These are phyloP conservation scores for Myriosclerotinia curreyana DNA, from an alignment of 2,329 filamentous ascomycete genomes.

Conservation along the genomic window DNA sequence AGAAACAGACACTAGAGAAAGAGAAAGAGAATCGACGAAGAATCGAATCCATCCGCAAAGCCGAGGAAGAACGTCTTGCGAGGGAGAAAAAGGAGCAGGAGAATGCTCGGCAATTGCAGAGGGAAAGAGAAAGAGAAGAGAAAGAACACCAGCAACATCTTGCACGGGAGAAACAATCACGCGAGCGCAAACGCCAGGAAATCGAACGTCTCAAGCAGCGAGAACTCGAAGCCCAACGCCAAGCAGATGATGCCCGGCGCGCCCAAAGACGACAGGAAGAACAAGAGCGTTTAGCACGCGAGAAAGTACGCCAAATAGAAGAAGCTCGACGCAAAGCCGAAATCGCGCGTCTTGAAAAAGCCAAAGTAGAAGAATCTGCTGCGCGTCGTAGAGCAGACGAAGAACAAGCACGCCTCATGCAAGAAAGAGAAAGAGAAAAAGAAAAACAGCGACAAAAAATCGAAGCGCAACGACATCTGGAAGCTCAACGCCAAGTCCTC, in stretches of 20 bases:
- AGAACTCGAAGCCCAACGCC: background rate
- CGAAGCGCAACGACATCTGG: background rate
- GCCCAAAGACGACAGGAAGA: background rate
- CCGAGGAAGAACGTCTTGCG: background rate
- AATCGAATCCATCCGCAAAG: background rate
- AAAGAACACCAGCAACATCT: background rate
- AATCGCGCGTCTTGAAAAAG: no score
- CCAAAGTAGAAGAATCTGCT: background rate
- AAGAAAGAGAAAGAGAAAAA: background rate
- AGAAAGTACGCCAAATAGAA: background rate
- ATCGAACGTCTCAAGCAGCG: background rate
- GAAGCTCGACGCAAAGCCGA: background rate
- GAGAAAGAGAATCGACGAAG: background rate
- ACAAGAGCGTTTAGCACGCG: background rate
- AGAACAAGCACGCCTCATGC: background rate
- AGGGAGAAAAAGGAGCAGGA: conserved; percentile 5
- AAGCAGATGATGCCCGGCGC: background rate
- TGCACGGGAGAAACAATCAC: background rate
- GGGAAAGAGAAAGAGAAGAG: background rate
- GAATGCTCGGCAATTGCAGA: background rate
- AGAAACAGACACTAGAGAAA: background rate
- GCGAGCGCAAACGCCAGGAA: background rate
- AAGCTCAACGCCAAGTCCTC: background rate
- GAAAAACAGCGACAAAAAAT: background rate
- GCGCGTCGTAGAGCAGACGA: background rate